These are phyloP conservation scores for Fonsecaea multimorphosa DNA, from an alignment of 2,329 filamentous ascomycete genomes.

Conservation along the genomic window DNA sequence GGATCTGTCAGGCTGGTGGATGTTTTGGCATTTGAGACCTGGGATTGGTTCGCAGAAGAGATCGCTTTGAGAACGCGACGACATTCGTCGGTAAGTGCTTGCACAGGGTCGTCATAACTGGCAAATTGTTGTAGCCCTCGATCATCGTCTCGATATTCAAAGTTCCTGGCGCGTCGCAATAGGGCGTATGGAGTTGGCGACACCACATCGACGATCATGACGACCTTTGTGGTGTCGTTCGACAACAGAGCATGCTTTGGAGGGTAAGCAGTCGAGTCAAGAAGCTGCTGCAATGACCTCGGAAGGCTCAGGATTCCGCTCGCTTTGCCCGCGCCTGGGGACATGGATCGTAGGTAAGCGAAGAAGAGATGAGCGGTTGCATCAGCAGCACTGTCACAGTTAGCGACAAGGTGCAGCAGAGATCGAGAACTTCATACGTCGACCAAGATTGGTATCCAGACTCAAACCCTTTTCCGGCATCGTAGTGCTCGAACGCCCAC, in stretches of 20 bases:
- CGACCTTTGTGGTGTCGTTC: conserved; percentile 81
- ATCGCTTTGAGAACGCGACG: conserved; percentile 87
- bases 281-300: conserved; percentile 85
- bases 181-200: conserved; percentile 94
- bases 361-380: conserved; percentile 98
- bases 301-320: conserved; percentile 85
- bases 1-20: conserved; percentile 79
- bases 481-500: conserved; percentile 96
- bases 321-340: conserved; percentile 73
- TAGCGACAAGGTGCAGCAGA: conserved; percentile 3
- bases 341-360: conserved; percentile 87
- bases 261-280: conserved; percentile 93
- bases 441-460: conserved; percentile 90
- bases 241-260: conserved; percentile 78
- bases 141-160: conserved; percentile 92
- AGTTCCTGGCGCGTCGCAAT: conserved; percentile 87
- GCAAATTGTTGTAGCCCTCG: conserved; percentile 82
- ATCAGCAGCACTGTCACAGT: conserved; percentile 75
- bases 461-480: conserved; percentile 89
- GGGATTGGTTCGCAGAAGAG: conserved; percentile 84
- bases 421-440: conserved; percentile 60
- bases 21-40: conserved; percentile 71
- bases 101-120: conserved; percentile 85
- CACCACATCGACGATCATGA: conserved; percentile 95
- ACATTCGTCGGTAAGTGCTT: conserved; percentile 91